Conservation (phyloP, 768 basidiomycete genomes). For the Trametes gibbosa region DNA sequence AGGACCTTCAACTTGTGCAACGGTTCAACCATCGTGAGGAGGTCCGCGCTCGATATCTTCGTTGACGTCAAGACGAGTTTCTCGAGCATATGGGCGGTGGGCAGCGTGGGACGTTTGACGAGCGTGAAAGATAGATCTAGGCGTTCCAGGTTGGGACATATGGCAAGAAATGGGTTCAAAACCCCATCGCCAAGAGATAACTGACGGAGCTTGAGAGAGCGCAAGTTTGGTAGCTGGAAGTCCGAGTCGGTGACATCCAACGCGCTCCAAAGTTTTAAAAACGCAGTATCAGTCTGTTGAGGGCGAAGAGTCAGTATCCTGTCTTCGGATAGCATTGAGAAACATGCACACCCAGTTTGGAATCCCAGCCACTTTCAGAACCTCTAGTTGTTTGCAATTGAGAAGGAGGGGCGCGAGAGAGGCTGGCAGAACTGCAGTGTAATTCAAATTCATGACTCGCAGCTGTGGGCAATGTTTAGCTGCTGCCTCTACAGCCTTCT, state of each 20-base stretch:
- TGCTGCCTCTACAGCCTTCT: slow-evolving; percentile 44
- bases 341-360: slow-evolving; percentile 50
- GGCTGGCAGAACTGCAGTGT: slow-evolving; percentile 51
- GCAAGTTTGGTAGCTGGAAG: slow-evolving; percentile 40
- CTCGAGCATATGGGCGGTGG: slow-evolving; percentile 36
- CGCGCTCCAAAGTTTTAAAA: slow-evolving; percentile 41
- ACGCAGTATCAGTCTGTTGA: slow-evolving; percentile 54
- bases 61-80: slow-evolving; percentile 69
- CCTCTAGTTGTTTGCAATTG: slow-evolving; percentile 42
- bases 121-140: slow-evolving; percentile 67
- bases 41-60: slow-evolving; percentile 36
- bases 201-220: slow-evolving; percentile 58
- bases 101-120: slow-evolving; percentile 37
- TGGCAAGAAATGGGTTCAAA: slow-evolving; percentile 38
- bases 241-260: slow-evolving; percentile 19
- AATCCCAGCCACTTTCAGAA: slow-evolving; percentile 63
- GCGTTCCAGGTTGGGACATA: slow-evolving; percentile 50
- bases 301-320: background rate
- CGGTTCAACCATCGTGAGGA: slow-evolving; percentile 38
- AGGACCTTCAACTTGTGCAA: slow-evolving; percentile 47
- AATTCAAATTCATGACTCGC: slow-evolving; percentile 53
- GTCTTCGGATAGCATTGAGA: background rate
- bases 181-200: slow-evolving; percentile 50
- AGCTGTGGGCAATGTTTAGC: slow-evolving; percentile 44
- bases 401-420: slow-evolving; percentile 46